Evolutionary conservation across 805 yeast genomes (phyloP).

Genomic region (Phaffomyces antillensis): DNA sequence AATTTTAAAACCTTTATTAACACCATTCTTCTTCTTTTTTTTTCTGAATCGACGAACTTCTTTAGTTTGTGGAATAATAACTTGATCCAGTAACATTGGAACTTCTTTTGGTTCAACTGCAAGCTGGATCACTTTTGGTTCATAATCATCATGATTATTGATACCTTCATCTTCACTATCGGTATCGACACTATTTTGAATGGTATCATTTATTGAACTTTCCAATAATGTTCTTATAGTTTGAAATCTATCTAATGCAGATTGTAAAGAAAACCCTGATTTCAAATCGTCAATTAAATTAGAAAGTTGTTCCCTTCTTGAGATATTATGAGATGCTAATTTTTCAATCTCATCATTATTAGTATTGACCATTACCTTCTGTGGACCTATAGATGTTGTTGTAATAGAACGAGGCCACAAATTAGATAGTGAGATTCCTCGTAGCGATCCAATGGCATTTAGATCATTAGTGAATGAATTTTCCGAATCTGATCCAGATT

Average conservation of each 20-base stretch:
- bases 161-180: slow-evolving; percentile 18
- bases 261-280: slow-evolving; percentile 41
- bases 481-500: slow-evolving; percentile 17
- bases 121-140: slow-evolving; percentile 47
- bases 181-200: slow-evolving; percentile 24
- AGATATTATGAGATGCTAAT: slow-evolving; percentile 1
- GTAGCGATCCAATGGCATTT: slow-evolving; percentile 41
- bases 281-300: slow-evolving; percentile 29
- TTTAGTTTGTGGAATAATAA: slow-evolving; percentile 41
- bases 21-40: slow-evolving; percentile 4
- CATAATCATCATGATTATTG: slow-evolving; percentile 26
- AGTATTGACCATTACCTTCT: too few species aligned
- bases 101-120: slow-evolving; percentile 41
- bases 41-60: slow-evolving; percentile 17
- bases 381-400: too few species aligned
- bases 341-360: background rate
- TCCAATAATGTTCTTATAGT: slow-evolving; percentile 26
- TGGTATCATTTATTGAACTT: slow-evolving; percentile 24
- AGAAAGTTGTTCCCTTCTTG: slow-evolving; percentile 26
- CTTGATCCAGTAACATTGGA: slow-evolving; percentile 41
- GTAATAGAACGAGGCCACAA: slow-evolving; percentile 10
- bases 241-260: slow-evolving; percentile 48
- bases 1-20: background rate
- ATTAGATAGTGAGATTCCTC: slow-evolving; percentile 3
- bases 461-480: slow-evolving; percentile 38